Percentiles rank a stretch among this genome's conserved stretches.
Evolutionary conservation across 768 basidiomycete genomes (phyloP).

Genomic region (Cystofilobasidium macerans): DNA sequence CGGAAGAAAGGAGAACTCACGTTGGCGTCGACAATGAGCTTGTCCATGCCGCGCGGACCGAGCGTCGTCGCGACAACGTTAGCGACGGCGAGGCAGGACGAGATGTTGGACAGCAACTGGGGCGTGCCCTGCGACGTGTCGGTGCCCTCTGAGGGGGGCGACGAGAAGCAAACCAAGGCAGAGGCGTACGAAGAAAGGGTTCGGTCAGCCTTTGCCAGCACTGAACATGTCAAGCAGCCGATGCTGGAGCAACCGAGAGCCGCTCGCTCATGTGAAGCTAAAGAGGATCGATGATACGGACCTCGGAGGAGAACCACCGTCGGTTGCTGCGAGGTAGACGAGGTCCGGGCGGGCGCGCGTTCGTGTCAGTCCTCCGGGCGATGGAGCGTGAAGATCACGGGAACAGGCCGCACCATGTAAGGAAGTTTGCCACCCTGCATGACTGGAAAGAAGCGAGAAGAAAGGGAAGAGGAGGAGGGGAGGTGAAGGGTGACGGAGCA

Average conservation of each 20-base stretch:
- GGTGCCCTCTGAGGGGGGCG: constrained; percentile 56
- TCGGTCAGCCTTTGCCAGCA: constrained; percentile 5
- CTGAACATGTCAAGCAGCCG: too few species aligned
- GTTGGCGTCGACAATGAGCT: constrained; percentile 44
- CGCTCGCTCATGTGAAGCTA: neutral
- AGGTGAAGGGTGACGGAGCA: neutral
- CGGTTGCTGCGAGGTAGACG: constrained; percentile 70
- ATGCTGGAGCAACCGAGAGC: too few species aligned
- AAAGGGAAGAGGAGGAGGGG: neutral
- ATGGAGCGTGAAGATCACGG: too few species aligned
- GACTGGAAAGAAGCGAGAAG: neutral
- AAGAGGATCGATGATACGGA: constrained; percentile 16
- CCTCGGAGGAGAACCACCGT: constrained; percentile 82
- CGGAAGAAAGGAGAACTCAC: constrained; percentile 23
- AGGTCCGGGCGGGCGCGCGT: neutral
- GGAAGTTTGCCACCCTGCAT: constrained; percentile 22
- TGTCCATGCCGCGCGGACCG: constrained; percentile 99
- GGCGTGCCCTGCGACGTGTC: constrained; percentile 89
- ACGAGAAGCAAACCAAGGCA: neutral
- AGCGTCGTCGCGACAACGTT: constrained; percentile 86
- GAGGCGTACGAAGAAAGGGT: neutral
- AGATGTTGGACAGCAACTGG: constrained; percentile 88
- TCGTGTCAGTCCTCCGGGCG: neutral
- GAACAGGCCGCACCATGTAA: constrained; percentile 11
- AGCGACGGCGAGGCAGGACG: constrained; percentile 86